Base-by-base conservation (phyloP, 441 rosid species). In the Manihot esculenta region DNA sequence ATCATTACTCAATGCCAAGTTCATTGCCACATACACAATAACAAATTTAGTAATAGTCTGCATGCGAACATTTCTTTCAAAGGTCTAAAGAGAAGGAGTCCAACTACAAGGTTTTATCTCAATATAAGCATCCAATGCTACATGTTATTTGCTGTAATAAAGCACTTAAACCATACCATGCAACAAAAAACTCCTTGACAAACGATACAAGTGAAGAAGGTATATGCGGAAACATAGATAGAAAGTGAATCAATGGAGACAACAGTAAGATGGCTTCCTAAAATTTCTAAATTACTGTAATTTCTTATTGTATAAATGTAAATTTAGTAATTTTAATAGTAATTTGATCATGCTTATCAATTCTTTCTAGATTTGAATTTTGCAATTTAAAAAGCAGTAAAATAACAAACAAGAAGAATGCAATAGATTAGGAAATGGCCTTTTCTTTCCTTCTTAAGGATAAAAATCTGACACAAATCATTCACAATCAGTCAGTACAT, bases 391-490 rank as follows among this genome's bases (percentile, higher is more conserved):
- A 58, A 48, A 15, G n/a, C n/a, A n/a, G n/a, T n/a, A 24, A 53
- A 5, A 12, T 1, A 62, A 42, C 6, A 61, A 30, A 56, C 57
- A 21, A 66, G 59, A 66, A 71, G 45, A 24, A 57, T 47, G 50
- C 27, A 35, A 20, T 30, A 38, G 18, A n/a, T 49, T 50, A 47
- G 41, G 41, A 10, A 50, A 59, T 18, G 18, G 23, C n/a, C n/a
- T n/a, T n/a, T n/a, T 10, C 23, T 60, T 20, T 8, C 45, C 27
- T 65, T n/a, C 9, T 2, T 30, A 13, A 47, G 67, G 26, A 24
- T 24, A 13, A 67, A 33, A 54, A 53, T 55, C 21, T 35, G 17
- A n/a, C n/a, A 33, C 6, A 62, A 61, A 18, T 54, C 47, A 56
- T 17, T 62, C 64, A 58, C 27, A 38, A 47, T n/a, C 5, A 23